phyloP scores from a whole-genome alignment of 768 basidiomycete genomes.

The Lentinula detonsa region DNA sequence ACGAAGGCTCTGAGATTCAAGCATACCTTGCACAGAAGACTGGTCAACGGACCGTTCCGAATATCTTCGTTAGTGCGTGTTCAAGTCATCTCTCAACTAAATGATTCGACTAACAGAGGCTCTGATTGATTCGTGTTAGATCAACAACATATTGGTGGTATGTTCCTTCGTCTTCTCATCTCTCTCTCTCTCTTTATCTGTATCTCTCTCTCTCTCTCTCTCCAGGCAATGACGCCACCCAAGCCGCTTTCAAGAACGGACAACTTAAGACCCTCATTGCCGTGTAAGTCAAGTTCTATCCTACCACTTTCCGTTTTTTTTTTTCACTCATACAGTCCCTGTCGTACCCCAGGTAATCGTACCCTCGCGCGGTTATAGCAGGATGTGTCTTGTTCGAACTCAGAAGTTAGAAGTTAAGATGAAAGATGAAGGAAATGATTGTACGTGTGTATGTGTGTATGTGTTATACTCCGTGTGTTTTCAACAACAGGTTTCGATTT shows the following conservation, averaged over 20 bases:
- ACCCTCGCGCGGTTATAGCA: too few species aligned
- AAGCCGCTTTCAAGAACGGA: slow-evolving; percentile 23
- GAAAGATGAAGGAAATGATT: too few species aligned
- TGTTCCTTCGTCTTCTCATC: not conserved
- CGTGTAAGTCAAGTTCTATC: slow-evolving; percentile 14
- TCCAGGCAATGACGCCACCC: slow-evolving; percentile 33
- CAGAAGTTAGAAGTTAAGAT: too few species aligned
- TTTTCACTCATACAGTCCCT: too few species aligned
- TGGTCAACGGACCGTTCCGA: slow-evolving; percentile 67
- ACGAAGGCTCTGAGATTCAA: slow-evolving; percentile 62
- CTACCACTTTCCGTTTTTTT: too few species aligned
- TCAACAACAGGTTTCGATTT: too few species aligned
- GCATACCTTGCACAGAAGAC: slow-evolving; percentile 58
- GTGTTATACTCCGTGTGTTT: too few species aligned
- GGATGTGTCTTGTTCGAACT: too few species aligned
- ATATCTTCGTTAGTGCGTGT: slow-evolving; percentile 66
- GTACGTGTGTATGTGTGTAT: too few species aligned
- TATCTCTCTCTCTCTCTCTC: not conserved
- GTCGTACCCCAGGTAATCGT: too few species aligned
- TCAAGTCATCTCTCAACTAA: too few species aligned
- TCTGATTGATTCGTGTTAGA: slow-evolving; percentile 22
- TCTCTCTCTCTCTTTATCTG: not conserved
- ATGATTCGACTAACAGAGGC: not conserved
- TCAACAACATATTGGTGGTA: slow-evolving; percentile 52
- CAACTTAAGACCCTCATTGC: slow-evolving; percentile 21